These are phyloP conservation scores for Sisymbrium irio DNA, from an alignment of 345 rosid genomes.

Conservation along the genomic window DNA sequence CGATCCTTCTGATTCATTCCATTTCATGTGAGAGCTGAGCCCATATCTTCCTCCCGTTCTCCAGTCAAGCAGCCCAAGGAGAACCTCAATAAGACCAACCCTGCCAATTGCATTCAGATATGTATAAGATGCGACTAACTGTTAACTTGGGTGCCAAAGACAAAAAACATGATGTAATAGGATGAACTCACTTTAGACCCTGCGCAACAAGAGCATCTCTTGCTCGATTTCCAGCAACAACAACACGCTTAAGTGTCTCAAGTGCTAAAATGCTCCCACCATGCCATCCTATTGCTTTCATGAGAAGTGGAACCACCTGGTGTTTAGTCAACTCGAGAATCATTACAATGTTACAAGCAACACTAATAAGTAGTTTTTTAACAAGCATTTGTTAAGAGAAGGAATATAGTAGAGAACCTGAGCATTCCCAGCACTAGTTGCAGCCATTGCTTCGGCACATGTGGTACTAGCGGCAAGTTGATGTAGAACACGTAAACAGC, in stretches of 20 bases:
- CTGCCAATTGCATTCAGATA: conserved; percentile 37
- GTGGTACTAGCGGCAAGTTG: conserved; percentile 96
- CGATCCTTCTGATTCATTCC: conserved; percentile 99
- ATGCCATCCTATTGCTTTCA: conserved; percentile 99
- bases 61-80: conserved; percentile 98
- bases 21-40: conserved; percentile 87
- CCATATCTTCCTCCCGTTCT: conserved; percentile 90
- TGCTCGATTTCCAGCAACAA: conserved; percentile 96
- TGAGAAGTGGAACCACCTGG: conserved; percentile 97
- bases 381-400: neutral
- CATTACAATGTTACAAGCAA: conserved; percentile 14
- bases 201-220: conserved; percentile 99
- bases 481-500: conserved; percentile 95
- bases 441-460: conserved; percentile 99
- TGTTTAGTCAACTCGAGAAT: conserved; percentile 22
- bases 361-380: neutral
- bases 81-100: conserved; percentile 94
- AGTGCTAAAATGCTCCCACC: conserved; percentile 99
- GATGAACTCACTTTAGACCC: conserved; percentile 78
- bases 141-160: neutral
- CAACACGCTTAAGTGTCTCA: conserved; percentile 93
- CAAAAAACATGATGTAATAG: neutral
- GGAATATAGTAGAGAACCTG: conserved; percentile 47
- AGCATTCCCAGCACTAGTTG: conserved; percentile 91
- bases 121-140: neutral